Base-by-base conservation (phyloP, 139 green algal genomes). In the Chlamydomonas sphaeroides region DNA sequence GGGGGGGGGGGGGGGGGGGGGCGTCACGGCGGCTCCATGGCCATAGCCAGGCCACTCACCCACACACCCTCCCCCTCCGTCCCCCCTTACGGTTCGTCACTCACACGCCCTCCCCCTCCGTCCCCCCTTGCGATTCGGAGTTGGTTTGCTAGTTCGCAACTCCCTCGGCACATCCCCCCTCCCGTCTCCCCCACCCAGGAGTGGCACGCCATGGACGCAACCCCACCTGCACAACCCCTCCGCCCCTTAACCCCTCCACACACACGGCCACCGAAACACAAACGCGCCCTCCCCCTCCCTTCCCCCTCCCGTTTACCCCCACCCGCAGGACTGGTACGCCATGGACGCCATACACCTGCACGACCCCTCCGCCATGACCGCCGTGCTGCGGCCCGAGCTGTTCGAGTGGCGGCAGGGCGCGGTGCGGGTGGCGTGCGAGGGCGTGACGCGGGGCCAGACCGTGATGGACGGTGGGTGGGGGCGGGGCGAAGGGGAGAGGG, bases 311-410 rank as follows among this genome's bases (percentile, higher is more conserved):
- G 7, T 30, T n/a, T n/a, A n/a, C n/a, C n/a, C n/a, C n/a, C n/a
- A n/a, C n/a, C n/a, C n/a, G 26, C 75, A 82, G 83, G 80, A 86
- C 51, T 75, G 74, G 23, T 93, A 95, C 73, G 72, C 42, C 36
- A 89, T 92, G 65, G 88, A 95, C 26, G 79, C 76, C 20, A 79
- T 95, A 23, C 90, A 84, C 48, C 59, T 95, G 38, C 94, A 97
- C 73, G 94, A 97, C 67, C 89, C 93, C 0, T 82, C 92, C 28
- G 94, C 93, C 1, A 82, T 97, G 63, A 79, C 89, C 0, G 92
- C 90, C 7, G 86, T 96, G 32, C 71, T 97, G 32, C 28, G 56
- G 1, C 92, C 92, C 20, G 73, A 91, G 30, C 70, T 93, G 14
- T 97, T 95, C 85, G 86, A 84, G 0, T 97, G 92, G 92, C 41